Evolutionary conservation across 176 grass and related monocot genomes (phyloP).

Genomic region (Carex littledalei): DNA sequence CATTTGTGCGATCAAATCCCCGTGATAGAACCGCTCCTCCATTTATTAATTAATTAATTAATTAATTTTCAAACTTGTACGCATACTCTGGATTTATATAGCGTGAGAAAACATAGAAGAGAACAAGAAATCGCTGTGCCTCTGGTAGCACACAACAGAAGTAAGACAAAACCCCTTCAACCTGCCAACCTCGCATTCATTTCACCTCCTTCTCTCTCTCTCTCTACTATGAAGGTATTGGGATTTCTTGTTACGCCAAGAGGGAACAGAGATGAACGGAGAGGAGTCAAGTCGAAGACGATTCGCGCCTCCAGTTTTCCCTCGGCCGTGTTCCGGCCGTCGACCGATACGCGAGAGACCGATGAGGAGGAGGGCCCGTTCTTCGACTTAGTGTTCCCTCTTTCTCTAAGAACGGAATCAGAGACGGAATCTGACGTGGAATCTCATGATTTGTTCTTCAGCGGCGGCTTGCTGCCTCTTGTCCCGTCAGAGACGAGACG

Average conservation of each 20-base stretch:
- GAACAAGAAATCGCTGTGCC: slow-evolving; percentile 3
- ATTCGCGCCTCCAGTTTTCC: slow-evolving; percentile 28
- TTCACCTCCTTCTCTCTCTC: neutral
- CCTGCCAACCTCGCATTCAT: neutral
- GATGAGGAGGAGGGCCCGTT: slow-evolving; percentile 72
- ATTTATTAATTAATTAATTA: neutral
- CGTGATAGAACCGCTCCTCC: slow-evolving; percentile 19
- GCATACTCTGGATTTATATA: neutral
- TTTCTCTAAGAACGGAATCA: slow-evolving; percentile 30
- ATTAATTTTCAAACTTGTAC: neutral
- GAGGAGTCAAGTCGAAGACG: slow-evolving; percentile 4
- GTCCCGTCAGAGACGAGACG: neutral
- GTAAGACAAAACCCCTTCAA: neutral
- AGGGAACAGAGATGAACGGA: neutral
- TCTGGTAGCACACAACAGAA: neutral
- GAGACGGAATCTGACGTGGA: slow-evolving; percentile 35
- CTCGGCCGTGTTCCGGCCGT: slow-evolving; percentile 32
- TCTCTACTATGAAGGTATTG: slow-evolving; percentile 21
- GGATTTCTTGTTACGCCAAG: slow-evolving; percentile 4
- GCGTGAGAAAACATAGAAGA: neutral
- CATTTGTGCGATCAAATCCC: slow-evolving; percentile 19
- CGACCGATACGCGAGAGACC: slow-evolving; percentile 20
- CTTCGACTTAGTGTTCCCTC: slow-evolving; percentile 63
- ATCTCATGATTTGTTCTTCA: slow-evolving; percentile 18
- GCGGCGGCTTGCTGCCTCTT: neutral